Conservation (phyloP, 441 rosid genomes). For the Breynia disticha region DNA sequence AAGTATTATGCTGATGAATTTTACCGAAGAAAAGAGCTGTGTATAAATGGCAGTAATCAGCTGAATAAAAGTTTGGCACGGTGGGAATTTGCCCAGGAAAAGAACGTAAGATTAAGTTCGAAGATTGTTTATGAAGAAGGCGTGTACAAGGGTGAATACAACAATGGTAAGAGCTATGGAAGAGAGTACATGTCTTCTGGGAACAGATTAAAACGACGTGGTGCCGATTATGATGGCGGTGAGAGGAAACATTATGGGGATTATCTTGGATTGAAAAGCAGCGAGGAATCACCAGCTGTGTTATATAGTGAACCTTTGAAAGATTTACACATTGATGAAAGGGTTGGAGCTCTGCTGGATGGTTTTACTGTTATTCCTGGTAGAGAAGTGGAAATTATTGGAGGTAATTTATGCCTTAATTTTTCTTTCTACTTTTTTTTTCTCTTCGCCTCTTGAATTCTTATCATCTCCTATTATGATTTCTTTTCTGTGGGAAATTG, state of each 20-base stretch:
- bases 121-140: constrained; percentile 69
- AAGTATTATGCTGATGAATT: constrained; percentile 49
- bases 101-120: constrained; percentile 55
- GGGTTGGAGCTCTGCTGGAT: constrained; percentile 66
- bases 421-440: neutral
- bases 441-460: neutral
- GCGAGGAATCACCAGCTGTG: constrained; percentile 28
- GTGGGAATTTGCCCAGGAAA: constrained; percentile 61
- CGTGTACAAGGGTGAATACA: constrained; percentile 48
- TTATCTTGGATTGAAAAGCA: constrained; percentile 54
- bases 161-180: constrained; percentile 53
- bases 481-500: constrained; percentile 8
- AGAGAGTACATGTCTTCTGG: constrained; percentile 50
- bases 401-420: constrained; percentile 46
- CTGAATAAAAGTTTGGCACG: constrained; percentile 36
- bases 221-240: constrained; percentile 51
- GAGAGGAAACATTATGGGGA: constrained; percentile 73
- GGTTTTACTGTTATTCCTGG: constrained; percentile 66
- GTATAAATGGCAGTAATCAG: constrained; percentile 37
- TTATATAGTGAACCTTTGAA: constrained; percentile 21
- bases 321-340: constrained; percentile 61
- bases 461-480: neutral
- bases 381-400: constrained; percentile 71
- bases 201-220: constrained; percentile 73
- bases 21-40: constrained; percentile 57